Percentiles rank a stretch among this genome's conserved stretches.
phyloP scores from a whole-genome alignment of 768 basidiomycete genomes.

The Fomitopsis serialis region DNA sequence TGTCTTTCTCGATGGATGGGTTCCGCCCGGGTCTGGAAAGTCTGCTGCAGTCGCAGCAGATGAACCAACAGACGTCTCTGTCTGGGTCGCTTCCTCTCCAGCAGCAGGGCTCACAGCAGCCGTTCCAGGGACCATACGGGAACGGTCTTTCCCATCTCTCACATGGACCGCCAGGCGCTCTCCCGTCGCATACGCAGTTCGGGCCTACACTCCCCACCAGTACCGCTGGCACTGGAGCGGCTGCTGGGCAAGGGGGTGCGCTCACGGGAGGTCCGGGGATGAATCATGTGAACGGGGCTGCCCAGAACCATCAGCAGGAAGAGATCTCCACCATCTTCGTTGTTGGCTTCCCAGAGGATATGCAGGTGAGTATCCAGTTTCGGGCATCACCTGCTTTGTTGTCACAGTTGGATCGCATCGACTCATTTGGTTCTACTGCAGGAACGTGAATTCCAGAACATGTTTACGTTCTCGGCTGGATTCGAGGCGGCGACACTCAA shows the following conservation, averaged over 20 bases:
- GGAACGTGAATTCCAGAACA: slow-evolving; percentile 99
- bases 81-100: slow-evolving; percentile 11
- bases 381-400: neutral
- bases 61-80: slow-evolving; percentile 2
- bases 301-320: slow-evolving; percentile 38
- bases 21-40: slow-evolving; percentile 19
- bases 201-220: slow-evolving; percentile 58
- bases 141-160: slow-evolving; percentile 25
- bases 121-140: slow-evolving; percentile 29
- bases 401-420: slow-evolving; percentile 10
- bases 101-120: slow-evolving; percentile 25
- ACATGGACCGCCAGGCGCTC: slow-evolving; percentile 15
- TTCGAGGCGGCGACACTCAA: slow-evolving; percentile 98
- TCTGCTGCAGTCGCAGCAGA: slow-evolving; percentile 13
- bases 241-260: slow-evolving; percentile 10
- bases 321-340: slow-evolving; percentile 98
- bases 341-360: slow-evolving; percentile 98
- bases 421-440: slow-evolving; percentile 26
- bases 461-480: slow-evolving; percentile 94
- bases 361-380: slow-evolving; percentile 61
- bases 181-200: slow-evolving; percentile 73
- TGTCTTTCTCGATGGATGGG: slow-evolving; percentile 15
- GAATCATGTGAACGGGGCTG: slow-evolving; percentile 25
- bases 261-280: slow-evolving; percentile 11
- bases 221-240: slow-evolving; percentile 23